These are phyloP conservation scores for Coelastrella sp. DNA, from an alignment of 139 green algal species.

Conservation along the genomic window DNA sequence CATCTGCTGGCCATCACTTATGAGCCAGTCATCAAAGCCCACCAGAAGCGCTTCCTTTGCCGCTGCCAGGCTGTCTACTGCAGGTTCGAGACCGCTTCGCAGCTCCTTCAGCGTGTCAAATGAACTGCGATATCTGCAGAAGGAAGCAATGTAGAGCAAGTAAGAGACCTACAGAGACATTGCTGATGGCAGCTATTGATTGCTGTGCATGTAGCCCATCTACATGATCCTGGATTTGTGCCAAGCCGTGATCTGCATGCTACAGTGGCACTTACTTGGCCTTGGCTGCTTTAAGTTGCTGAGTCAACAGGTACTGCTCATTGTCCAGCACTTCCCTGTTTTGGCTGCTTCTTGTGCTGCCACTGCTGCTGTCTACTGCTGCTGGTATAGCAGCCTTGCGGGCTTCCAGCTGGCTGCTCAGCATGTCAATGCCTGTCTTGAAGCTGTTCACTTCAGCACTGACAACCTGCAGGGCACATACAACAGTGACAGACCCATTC, in stretches of 20 bases:
- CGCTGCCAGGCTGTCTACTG: constrained; percentile 51
- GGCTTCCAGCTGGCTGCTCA: constrained; percentile 53
- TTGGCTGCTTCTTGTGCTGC: not conserved
- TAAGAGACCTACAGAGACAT: not conserved
- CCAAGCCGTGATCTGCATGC: too few relatives aligned
- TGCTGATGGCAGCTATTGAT: not conserved
- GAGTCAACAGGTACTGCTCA: constrained; percentile 63
- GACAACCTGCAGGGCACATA: constrained; percentile 29
- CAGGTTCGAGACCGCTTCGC: constrained; percentile 52
- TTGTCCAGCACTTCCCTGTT: constrained; percentile 54
- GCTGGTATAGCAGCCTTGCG: constrained; percentile 38
- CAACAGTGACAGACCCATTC: not conserved
- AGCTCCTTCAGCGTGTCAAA: constrained; percentile 73
- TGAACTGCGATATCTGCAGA: constrained; percentile 56
- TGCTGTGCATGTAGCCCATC: too few relatives aligned
- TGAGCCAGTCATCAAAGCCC: constrained; percentile 71
- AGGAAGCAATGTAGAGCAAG: not conserved
- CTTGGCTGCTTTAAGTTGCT: constrained; percentile 69
- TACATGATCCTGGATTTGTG: too few relatives aligned
- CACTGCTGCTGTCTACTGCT: constrained; percentile 2
- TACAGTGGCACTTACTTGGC: constrained; percentile 27
- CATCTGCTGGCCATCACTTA: constrained; percentile 15
- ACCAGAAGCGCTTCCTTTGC: constrained; percentile 66
- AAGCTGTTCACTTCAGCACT: constrained; percentile 56
- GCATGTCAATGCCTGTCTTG: constrained; percentile 69